A percentile compares a stretch with the other conserved stretches of the same genome.
phyloP scores from a whole-genome alignment of 306 rosid genomes.

The Ormosia semicastrata region DNA sequence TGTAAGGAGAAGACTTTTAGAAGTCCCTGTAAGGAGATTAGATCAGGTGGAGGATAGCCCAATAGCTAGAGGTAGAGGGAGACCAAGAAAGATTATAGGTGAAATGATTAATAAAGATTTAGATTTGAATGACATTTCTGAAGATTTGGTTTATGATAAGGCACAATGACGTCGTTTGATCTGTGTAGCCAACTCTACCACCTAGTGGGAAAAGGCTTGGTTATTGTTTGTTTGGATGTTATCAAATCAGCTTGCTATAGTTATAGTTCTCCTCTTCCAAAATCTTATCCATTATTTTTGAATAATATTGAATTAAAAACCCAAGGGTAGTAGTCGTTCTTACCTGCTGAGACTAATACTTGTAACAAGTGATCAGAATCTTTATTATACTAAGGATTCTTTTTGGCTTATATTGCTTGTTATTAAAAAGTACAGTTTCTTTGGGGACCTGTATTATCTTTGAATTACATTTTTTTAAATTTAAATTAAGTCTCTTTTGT shows the following conservation, averaged over 20 bases:
- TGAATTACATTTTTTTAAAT: neutral
- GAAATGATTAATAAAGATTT: too few species aligned
- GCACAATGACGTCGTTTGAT: too few species aligned
- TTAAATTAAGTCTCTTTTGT: neutral
- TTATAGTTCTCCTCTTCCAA: slow-evolving; percentile 4
- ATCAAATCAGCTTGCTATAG: neutral
- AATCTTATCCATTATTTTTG: neutral
- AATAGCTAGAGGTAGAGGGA: too few species aligned
- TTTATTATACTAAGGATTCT: neutral
- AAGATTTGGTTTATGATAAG: too few species aligned
- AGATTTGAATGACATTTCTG: too few species aligned
- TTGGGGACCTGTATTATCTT: neutral
- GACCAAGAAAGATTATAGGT: too few species aligned
- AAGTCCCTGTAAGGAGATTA: too few species aligned
- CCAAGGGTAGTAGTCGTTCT: neutral
- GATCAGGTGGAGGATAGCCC: too few species aligned
- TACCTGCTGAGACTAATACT: neutral
- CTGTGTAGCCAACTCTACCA: too few species aligned
- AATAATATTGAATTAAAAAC: neutral
- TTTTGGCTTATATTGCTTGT: slow-evolving; percentile 13
- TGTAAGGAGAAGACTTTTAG: too few species aligned
- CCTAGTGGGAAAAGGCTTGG: too few species aligned
- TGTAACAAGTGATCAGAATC: neutral
- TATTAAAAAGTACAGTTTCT: neutral
- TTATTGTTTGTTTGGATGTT: too few species aligned